Evolutionary conservation across 306 rosid genomes (phyloP), one percentile per base, ranked within the genome.

Genomic region (Trifolium fragiferum): DNA sequence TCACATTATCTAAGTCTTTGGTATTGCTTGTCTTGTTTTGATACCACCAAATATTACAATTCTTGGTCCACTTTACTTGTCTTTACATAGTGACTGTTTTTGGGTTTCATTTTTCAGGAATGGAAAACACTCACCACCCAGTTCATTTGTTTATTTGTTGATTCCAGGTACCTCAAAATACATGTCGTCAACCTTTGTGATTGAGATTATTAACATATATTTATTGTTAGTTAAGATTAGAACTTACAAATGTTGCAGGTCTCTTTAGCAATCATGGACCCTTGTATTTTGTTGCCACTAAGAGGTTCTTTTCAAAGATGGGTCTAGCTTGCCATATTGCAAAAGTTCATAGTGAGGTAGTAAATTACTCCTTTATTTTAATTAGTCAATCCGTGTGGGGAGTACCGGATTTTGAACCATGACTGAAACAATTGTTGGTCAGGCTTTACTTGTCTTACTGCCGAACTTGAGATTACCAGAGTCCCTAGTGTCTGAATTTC

Each of bases 291-390:
- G 96, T 93, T 73, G 90, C 88, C 38, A 86, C 90, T 47, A 91
- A 89, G 91, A 86, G 64, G 66, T 91, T 88, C 82, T 89, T 93
- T 80, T 93, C 97, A 5, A 91, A 86, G 87, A 88, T 91, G 97
- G 97, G 98, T 78, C 79, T 90, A 77, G 87, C 89, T 73, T 89
- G 96, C 84, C 93, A 88, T 73, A 88, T 93, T 76, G 96, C 98
- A 41, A 91, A 88, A 84, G 89, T 93, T 78, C 91, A 91, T 37
- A 91, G 96, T 23, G 93, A 91, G 96, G 98, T 88, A 78, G 67
- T 76, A 37, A 49, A 77, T 63, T 33, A 51, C 51, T 4, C 27
- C 16, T 55, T 54, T n/a, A 46, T 37, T 13, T 8, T 64, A 58
- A 30, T 74, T 41, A 12, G 10, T 60, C 61, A 27, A 49, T 55